phyloP scores from a whole-genome alignment of 495 filamentous ascomycete species.

The Bombardia bombarda region DNA sequence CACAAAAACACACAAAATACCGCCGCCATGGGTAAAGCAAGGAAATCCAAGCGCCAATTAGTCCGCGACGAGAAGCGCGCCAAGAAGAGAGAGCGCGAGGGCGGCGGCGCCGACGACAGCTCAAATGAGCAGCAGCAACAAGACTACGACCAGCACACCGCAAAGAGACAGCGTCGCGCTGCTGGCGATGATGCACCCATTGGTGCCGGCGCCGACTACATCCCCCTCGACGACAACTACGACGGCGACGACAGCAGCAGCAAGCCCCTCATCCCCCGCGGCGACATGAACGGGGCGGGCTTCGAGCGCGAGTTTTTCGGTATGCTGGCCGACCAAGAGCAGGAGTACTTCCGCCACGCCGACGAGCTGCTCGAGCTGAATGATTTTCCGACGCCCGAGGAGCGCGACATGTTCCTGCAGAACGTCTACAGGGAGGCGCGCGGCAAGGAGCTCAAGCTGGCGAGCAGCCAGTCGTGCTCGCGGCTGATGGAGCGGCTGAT shows the following conservation, averaged over 20 bases:
- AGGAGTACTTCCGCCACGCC: conserved; percentile 86
- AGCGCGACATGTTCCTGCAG: conserved; percentile 69
- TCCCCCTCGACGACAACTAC: conserved; percentile 18
- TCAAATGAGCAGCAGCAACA: too few relatives aligned
- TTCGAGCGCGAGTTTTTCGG: conserved; percentile 68
- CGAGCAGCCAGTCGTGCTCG: conserved; percentile 90
- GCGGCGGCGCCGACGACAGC: too few relatives aligned
- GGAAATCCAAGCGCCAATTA: conserved; percentile 37
- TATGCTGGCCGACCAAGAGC: conserved; percentile 79
- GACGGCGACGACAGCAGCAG: conserved; percentile 16
- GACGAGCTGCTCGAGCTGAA: conserved; percentile 84
- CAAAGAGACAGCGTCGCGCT: conserved; percentile 32
- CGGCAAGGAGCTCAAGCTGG: conserved; percentile 92
- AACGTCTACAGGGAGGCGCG: conserved; percentile 80
- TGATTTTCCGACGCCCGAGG: conserved; percentile 70
- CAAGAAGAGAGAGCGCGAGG: conserved; percentile 25
- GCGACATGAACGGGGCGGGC: too few relatives aligned
- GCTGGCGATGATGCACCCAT: conserved; percentile 9
- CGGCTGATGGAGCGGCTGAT: conserved; percentile 88
- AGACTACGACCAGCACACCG: conserved; percentile 19
- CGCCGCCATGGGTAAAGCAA: conserved; percentile 22
- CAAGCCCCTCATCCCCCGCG: conserved; percentile 2
- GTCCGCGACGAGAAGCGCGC: conserved; percentile 39
- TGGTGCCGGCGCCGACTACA: conserved; percentile 17
- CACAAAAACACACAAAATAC: not conserved